Conservation (phyloP, 768 basidiomycete species). For the Neoboletus subvelutipes region DNA sequence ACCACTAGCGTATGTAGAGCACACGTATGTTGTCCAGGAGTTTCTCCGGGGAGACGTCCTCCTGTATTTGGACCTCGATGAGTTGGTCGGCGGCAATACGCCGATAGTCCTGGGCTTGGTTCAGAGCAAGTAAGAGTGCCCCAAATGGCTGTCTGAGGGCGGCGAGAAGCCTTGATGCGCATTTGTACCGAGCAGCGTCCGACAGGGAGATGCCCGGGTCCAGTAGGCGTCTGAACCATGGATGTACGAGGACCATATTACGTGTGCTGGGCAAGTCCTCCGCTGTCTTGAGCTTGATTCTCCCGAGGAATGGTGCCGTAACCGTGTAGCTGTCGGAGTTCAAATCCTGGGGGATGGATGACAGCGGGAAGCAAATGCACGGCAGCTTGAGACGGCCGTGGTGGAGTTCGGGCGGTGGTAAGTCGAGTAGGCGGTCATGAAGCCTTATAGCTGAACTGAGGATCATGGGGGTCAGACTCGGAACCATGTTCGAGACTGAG, state of each 20-base stretch:
- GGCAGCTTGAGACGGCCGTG: conserved; percentile 13
- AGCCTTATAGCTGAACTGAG: conserved; percentile 5
- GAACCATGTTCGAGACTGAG: background rate
- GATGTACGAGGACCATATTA: conserved; percentile 15
- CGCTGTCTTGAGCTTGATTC: conserved; percentile 4
- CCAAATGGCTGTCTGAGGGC: conserved; percentile 14
- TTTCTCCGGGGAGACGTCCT: conserved; percentile 3
- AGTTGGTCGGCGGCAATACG: conserved; percentile 12
- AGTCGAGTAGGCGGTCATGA: conserved; percentile 4
- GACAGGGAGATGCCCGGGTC: conserved; percentile 4
- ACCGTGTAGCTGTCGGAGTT: background rate
- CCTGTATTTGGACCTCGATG: conserved; percentile 7
- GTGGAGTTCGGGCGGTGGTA: conserved; percentile 2
- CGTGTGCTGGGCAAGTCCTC: conserved; percentile 6
- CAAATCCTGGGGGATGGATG: background rate
- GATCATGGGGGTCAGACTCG: background rate
- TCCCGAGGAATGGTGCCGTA: background rate
- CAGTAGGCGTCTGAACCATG: conserved; percentile 9
- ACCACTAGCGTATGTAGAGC: conserved; percentile 11
- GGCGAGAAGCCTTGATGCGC: conserved; percentile 6
- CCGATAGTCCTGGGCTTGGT: background rate
- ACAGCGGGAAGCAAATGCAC: conserved; percentile 9
- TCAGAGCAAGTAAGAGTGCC: conserved; percentile 11
- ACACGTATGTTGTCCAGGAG: conserved; percentile 1
- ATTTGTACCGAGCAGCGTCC: background rate